A percentile compares a stretch with the other conserved stretches of the same genome.
phyloP scores from a whole-genome alignment of 371 early-diverging fungal genomes.

The Mucor mucedo region DNA sequence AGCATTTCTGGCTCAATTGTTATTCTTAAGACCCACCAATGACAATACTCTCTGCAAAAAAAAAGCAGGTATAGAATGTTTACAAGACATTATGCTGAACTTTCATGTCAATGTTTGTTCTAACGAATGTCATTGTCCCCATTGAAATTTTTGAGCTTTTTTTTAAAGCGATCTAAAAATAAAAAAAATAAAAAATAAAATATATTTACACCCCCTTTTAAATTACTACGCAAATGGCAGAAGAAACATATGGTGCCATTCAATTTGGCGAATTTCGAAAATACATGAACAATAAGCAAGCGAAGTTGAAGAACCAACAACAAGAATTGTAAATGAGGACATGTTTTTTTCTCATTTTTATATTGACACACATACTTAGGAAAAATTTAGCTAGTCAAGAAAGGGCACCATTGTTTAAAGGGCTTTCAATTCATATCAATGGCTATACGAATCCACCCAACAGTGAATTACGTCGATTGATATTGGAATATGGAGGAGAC shows the following conservation, averaged over 20 bases:
- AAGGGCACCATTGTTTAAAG: constrained; percentile 55
- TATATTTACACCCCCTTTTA: no score
- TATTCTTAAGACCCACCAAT: no score
- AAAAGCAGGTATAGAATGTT: no score
- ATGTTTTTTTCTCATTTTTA: not conserved
- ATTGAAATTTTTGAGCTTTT: no score
- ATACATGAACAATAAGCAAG: constrained; percentile 68
- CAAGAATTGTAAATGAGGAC: constrained; percentile 44
- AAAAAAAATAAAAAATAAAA: not conserved
- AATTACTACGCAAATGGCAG: not conserved
- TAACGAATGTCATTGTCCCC: no score
- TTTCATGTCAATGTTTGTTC: no score
- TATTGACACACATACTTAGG: constrained; percentile 4
- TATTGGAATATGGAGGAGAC: constrained; percentile 65
- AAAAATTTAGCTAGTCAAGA: constrained; percentile 33
- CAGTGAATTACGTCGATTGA: constrained; percentile 59
- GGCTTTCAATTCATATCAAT: constrained; percentile 68
- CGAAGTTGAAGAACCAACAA: constrained; percentile 67
- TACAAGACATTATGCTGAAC: no score
- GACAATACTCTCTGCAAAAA: no score
- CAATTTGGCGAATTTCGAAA: constrained; percentile 65
- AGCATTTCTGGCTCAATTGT: no score
- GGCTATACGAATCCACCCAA: constrained; percentile 70
- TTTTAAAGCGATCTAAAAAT: no score
- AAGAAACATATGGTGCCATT: constrained; percentile 59